Conservation (phyloP, 2,329 filamentous ascomycete species). For the Aspergillus sp. region DNA sequence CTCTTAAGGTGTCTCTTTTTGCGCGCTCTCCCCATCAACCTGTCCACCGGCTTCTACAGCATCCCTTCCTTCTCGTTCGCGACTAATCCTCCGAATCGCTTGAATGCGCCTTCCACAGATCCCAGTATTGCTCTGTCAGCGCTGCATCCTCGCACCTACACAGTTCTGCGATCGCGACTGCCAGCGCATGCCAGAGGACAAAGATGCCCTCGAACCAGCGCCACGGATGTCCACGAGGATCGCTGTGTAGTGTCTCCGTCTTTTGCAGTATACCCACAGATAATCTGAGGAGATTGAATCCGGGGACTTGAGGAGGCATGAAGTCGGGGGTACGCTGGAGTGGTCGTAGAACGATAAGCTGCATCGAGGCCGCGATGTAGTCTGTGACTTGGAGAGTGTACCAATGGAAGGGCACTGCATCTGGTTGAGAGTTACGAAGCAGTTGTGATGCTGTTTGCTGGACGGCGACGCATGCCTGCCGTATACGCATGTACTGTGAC, state of each 20-base stretch:
- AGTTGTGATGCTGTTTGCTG: conserved; percentile 15
- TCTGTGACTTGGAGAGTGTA: conserved; percentile 16
- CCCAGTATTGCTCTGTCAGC: conserved; percentile 19
- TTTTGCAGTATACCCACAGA: conserved; percentile 19
- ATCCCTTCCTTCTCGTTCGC: conserved; percentile 23
- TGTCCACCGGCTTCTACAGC: conserved; percentile 26
- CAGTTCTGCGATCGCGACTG: conserved; percentile 26
- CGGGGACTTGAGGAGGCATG: conserved; percentile 17
- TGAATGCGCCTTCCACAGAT: conserved; percentile 18
- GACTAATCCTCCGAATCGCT: conserved; percentile 16
- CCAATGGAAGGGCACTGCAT: conserved; percentile 19
- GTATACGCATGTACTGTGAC: conserved; percentile 16
- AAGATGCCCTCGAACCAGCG: conserved; percentile 23
- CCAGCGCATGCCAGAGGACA: conserved; percentile 27
- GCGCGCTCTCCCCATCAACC: conserved; percentile 21
- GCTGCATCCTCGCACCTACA: conserved; percentile 23
- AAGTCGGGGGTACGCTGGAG: conserved; percentile 18
- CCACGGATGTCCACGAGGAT: conserved; percentile 17
- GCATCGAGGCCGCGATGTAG: conserved; percentile 19
- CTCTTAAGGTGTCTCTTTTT: conserved; percentile 8
- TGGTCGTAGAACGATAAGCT: conserved; percentile 23
- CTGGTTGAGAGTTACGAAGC: conserved; percentile 14
- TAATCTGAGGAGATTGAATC: conserved; percentile 18
- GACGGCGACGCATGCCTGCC: conserved; percentile 20
- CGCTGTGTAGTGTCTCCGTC: conserved; percentile 12